Evolutionary conservation across 345 rosid genomes (phyloP).

Genomic region (Clarkia xantiana): DNA sequence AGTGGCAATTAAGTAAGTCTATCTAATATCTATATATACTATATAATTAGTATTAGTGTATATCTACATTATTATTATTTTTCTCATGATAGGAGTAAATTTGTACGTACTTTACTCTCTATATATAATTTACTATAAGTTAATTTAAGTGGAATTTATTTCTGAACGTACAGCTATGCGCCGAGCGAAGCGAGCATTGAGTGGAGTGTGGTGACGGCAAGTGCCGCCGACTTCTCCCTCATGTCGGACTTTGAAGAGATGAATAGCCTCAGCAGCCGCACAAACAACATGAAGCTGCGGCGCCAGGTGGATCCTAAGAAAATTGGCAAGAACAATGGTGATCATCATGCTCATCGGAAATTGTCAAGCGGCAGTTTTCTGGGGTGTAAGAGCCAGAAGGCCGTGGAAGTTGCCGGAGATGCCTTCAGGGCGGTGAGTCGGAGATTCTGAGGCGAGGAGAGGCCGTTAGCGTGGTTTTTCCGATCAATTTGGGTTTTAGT

Average conservation of each 20-base stretch:
- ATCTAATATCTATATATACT: no score
- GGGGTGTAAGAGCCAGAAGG: constrained; percentile 67
- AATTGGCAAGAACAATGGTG: neutral
- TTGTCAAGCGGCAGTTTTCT: constrained; percentile 26
- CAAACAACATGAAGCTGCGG: neutral
- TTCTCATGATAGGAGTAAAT: no score
- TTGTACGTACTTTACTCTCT: no score
- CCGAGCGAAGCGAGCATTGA: constrained; percentile 90
- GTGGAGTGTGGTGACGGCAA: constrained; percentile 84
- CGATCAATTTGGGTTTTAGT: no score
- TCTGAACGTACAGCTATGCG: constrained; percentile 18
- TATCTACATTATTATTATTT: no score
- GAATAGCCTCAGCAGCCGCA: constrained; percentile 1
- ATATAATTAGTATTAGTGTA: no score
- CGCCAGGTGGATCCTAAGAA: neutral
- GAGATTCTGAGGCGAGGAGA: constrained; percentile 8
- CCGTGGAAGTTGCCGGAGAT: constrained; percentile 50
- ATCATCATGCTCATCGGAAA: neutral
- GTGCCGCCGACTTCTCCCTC: constrained; percentile 58
- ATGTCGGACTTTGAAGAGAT: constrained; percentile 46
- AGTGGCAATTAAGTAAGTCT: no score
- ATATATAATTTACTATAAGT: no score
- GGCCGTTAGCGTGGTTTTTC: no score
- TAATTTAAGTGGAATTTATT: no score
- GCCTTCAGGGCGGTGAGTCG: constrained; percentile 22